Percentiles rank a stretch among this genome's conserved stretches.
Evolutionary conservation across 495 filamentous ascomycete species (phyloP).

Genomic region (Emericellopsis terricola): DNA sequence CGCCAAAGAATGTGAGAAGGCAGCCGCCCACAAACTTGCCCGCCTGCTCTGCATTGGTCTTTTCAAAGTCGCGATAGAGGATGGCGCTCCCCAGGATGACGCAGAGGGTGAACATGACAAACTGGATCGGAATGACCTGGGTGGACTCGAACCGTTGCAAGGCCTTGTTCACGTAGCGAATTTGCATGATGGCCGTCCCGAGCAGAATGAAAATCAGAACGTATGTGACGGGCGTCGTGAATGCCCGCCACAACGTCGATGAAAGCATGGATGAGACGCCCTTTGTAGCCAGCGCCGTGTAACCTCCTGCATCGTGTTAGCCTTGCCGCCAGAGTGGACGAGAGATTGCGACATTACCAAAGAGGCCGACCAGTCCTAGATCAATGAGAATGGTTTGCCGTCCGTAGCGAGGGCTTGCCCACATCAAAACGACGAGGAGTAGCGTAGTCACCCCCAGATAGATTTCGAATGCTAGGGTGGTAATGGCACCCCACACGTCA

Average conservation of each 20-base stretch:
- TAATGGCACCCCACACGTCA: conserved; percentile 80
- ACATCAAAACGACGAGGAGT: conserved; percentile 59
- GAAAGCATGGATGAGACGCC: conserved; percentile 90
- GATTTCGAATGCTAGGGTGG: conserved; percentile 74
- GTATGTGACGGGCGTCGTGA: conserved; percentile 86
- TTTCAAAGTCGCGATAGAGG: conserved; percentile 85
- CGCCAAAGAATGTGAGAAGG: conserved; percentile 76
- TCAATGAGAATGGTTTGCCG: conserved; percentile 78
- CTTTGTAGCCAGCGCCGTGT: conserved; percentile 90
- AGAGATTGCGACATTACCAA: conserved; percentile 37
- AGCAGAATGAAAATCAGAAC: conserved; percentile 59
- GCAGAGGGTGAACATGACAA: conserved; percentile 87
- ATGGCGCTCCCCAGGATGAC: conserved; percentile 90
- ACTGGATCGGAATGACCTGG: conserved; percentile 92
- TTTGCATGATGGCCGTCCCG: conserved; percentile 78
- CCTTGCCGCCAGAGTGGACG: conserved; percentile 4
- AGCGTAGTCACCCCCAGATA: conserved; percentile 62
- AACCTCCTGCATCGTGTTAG: conserved; percentile 46
- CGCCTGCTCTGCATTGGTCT: conserved; percentile 46
- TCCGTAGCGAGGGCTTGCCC: conserved; percentile 68
- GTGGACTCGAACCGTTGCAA: conserved; percentile 91
- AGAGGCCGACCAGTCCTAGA: conserved; percentile 78
- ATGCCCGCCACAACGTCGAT: conserved; percentile 65
- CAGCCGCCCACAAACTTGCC: conserved; percentile 81
- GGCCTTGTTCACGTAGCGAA: conserved; percentile 89